Percentiles rank a stretch among this genome's conserved stretches.
phyloP scores from a whole-genome alignment of 2,329 filamentous ascomycete genomes.

The Alternaria solani region DNA sequence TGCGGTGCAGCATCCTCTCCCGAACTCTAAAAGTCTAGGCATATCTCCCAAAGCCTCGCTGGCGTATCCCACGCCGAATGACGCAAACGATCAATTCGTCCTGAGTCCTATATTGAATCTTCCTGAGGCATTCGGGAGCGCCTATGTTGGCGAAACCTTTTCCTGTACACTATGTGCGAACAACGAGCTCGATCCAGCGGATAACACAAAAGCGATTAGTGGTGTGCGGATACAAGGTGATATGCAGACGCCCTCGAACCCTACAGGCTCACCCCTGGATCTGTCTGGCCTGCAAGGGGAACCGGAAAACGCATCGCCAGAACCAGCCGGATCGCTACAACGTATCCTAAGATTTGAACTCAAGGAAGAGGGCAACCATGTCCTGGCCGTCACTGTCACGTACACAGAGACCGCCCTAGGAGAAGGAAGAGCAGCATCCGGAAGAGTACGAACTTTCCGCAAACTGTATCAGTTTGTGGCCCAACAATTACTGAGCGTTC shows the following conservation, averaged over 20 bases:
- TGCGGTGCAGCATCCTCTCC: constrained; percentile 71
- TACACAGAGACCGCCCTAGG: constrained; percentile 85
- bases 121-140: constrained; percentile 89
- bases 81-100: constrained; percentile 62
- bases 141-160: constrained; percentile 95
- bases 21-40: constrained; percentile 61
- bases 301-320: constrained; percentile 51
- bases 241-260: constrained; percentile 89
- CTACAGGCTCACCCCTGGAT: constrained; percentile 67
- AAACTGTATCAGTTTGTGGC: constrained; percentile 98
- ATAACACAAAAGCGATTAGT: constrained; percentile 64
- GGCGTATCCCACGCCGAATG: constrained; percentile 68
- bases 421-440: constrained; percentile 58
- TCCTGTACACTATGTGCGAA: constrained; percentile 96
- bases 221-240: constrained; percentile 87
- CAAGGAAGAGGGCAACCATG: constrained; percentile 93
- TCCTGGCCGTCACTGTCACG: constrained; percentile 89
- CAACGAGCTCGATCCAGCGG: constrained; percentile 69
- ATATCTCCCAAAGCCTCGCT: constrained; percentile 68
- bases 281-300: constrained; percentile 57
- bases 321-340: constrained; percentile 74
- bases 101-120: constrained; percentile 75
- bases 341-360: constrained; percentile 85
- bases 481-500: constrained; percentile 85
- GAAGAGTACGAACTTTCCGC: constrained; percentile 82